Evolutionary conservation across 192 early-diverging fungal genomes (phyloP).

Genomic region (Backusella liffmaniae): DNA sequence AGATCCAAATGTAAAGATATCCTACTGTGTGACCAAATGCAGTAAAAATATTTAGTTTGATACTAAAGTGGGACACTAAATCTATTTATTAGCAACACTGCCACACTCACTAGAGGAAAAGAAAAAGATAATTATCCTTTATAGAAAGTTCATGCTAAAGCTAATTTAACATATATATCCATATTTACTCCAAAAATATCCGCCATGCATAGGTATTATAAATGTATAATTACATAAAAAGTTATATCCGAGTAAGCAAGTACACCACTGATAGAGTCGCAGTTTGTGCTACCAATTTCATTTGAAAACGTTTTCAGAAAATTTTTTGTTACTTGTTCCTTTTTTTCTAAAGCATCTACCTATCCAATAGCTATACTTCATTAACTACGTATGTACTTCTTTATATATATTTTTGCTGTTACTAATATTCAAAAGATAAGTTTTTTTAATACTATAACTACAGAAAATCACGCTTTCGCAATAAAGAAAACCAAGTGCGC

Average conservation of each 20-base stretch:
- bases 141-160: not conserved
- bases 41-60: not conserved
- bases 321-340: not conserved
- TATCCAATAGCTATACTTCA: not conserved
- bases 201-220: not conserved
- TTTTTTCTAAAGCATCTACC: not conserved
- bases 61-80: not conserved
- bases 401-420: not conserved
- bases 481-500: not conserved
- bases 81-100: not conserved
- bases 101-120: not conserved
- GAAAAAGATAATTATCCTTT: not conserved
- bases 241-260: not conserved
- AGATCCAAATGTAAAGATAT: not conserved
- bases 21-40: not conserved
- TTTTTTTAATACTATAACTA: not conserved
- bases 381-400: not conserved
- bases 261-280: not conserved
- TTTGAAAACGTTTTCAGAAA: not conserved
- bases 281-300: not conserved
- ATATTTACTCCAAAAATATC: not conserved
- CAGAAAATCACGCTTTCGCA: not conserved
- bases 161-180: not conserved
- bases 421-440: not conserved
- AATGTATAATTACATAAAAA: not conserved